Evolutionary conservation across 2,329 filamentous ascomycete genomes (phyloP), one percentile per base, ranked within the genome.

Genomic region (Aspergillus pseudonomiae): DNA sequence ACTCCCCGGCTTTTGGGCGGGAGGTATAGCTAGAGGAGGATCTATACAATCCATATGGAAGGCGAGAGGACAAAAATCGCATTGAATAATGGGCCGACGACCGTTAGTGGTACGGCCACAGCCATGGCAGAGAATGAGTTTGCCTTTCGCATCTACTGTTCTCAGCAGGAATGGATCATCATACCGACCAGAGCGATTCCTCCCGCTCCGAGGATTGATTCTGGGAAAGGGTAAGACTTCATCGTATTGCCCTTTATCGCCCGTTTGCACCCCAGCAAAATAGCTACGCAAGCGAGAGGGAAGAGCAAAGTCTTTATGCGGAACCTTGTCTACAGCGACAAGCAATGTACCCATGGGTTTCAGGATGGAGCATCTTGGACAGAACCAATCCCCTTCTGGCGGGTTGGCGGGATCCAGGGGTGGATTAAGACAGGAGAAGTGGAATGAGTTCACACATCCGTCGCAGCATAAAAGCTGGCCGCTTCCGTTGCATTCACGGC

Each of bases 1-100:
- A 57, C 71, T 84, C 74, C 67, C 75, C 62, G 66, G 67, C 52
- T 75, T 76, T 63, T 82, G 80, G 60, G 88, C 85, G 12, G 94
- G 94, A 45, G 93, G 91, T 61, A 91, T 88, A 39, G 93, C 88
- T 73, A 94, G 81, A 39, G 94, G 94, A 32, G 93, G 92, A 74
- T 96, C 89, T 19, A 96, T 82, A 78, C 95, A 99, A 78, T 98
- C 94, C 58, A 97, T 83, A 80, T 99, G 95, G 91, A 94, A 99
- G 73, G 89, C 86, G 39, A 92, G 85, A 14, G 87, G 84, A 78
- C 94, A 99, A 72, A 86, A 87, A 77, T 93, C 93, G 81, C 94
- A 99, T 53, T 91, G 88, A 69, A 97, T 90, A 71, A 98, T 93
- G 68, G 90, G 87, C 30, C 91, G 88, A 70, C 85, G 85, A 66